Conservation (phyloP, 2,329 filamentous ascomycete genomes). For the Kalmusia sp. region DNA sequence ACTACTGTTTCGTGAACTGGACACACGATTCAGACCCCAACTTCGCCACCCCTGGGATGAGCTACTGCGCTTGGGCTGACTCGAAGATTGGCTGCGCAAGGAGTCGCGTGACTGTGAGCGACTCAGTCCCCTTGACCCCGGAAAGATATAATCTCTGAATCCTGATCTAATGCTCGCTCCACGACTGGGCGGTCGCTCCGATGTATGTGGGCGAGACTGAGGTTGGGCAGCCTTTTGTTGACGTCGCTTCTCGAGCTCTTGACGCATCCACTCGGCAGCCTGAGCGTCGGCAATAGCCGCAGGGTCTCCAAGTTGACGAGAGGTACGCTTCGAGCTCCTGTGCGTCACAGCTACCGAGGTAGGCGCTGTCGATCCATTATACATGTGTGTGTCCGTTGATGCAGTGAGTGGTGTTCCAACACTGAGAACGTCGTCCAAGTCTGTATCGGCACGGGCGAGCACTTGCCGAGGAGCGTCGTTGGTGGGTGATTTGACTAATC, state of each 20-base stretch:
- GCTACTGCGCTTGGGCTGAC: slow-evolving; percentile 30
- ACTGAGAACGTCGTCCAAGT: slow-evolving; percentile 39
- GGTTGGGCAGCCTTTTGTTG: slow-evolving; percentile 29
- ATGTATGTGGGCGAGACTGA: slow-evolving; percentile 24
- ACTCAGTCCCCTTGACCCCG: slow-evolving; percentile 39
- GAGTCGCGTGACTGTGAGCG: slow-evolving; percentile 45
- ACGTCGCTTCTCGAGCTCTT: slow-evolving; percentile 50
- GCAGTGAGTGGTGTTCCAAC: slow-evolving; percentile 52
- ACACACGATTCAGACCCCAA: slow-evolving; percentile 45
- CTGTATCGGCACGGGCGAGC: slow-evolving; percentile 29
- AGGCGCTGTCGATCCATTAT: slow-evolving; percentile 50
- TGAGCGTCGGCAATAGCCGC: slow-evolving; percentile 47
- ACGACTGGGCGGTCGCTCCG: slow-evolving; percentile 43
- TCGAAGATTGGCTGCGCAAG: slow-evolving; percentile 27
- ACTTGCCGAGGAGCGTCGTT: slow-evolving; percentile 27
- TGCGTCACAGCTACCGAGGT: slow-evolving; percentile 51
- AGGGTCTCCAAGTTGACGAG: slow-evolving; percentile 43
- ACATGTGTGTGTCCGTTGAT: slow-evolving; percentile 46
- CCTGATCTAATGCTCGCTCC: slow-evolving; percentile 46
- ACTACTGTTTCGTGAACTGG: slow-evolving; percentile 41
- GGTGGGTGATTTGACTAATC: slow-evolving; percentile 26
- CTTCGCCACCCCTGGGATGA: slow-evolving; percentile 46
- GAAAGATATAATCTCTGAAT: slow-evolving; percentile 52
- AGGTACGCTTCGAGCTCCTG: slow-evolving; percentile 49
- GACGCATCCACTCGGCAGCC: slow-evolving; percentile 53